These are phyloP conservation scores for Rhizopogon salebrosus DNA, from an alignment of 768 basidiomycete species.

Conservation along the genomic window DNA sequence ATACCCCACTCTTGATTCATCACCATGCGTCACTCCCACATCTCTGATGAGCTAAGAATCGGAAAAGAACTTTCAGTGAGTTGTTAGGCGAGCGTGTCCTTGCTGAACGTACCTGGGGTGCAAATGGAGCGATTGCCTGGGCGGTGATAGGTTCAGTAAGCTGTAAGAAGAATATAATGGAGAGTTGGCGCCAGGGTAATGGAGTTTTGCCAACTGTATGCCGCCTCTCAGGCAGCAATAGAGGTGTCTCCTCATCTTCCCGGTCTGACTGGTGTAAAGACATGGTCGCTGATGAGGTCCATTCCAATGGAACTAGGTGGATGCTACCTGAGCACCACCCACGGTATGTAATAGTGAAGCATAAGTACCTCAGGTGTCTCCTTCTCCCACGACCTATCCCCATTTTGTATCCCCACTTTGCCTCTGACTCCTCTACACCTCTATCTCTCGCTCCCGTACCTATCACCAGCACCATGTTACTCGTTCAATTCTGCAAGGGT, in stretches of 20 bases:
- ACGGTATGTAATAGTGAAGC: too few relatives aligned
- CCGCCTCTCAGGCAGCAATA: conserved; percentile 18
- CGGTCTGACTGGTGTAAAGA: conserved; percentile 21
- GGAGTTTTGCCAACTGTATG: conserved; percentile 26
- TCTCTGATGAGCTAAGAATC: conserved; percentile 31
- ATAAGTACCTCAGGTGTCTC: too few relatives aligned
- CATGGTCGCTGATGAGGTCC: neutral
- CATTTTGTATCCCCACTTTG: too few relatives aligned
- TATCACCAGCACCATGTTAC: too few relatives aligned
- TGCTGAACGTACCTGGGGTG: conserved; percentile 44
- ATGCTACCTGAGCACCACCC: too few relatives aligned
- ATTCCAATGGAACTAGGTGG: too few relatives aligned
- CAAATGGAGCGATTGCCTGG: conserved; percentile 52
- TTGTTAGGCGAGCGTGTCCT: neutral
- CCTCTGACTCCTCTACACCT: too few relatives aligned
- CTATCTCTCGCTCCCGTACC: too few relatives aligned
- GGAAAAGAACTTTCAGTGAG: neutral
- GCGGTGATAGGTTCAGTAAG: conserved; percentile 46
- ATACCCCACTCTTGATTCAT: conserved; percentile 41
- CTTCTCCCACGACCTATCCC: too few relatives aligned
- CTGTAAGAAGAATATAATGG: conserved; percentile 40
- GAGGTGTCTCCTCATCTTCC: conserved; percentile 32
- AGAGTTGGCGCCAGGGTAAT: conserved; percentile 43
- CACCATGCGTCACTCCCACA: conserved; percentile 34
- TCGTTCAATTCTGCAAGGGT: too few relatives aligned